Evolutionary conservation across 1,139 yeast species (phyloP).

Genomic region (Hemisphaericaspora lyxosophila): DNA sequence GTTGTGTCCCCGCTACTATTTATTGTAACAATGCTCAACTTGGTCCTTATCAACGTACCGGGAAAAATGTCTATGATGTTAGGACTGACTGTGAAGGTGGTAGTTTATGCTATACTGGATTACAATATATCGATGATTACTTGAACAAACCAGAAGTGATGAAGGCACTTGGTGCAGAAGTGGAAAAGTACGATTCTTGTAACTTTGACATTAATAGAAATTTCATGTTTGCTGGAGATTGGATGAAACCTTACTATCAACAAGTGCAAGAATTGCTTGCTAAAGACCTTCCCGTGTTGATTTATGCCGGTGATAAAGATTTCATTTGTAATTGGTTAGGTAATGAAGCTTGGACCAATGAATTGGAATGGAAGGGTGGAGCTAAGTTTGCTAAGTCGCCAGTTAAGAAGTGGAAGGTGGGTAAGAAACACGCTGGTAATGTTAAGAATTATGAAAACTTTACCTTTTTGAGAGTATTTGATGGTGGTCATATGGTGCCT

Average conservation of each 20-base stretch:
- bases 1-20: conserved; percentile 91
- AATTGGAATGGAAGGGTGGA: conserved; percentile 63
- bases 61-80: conserved; percentile 91
- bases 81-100: conserved; percentile 83
- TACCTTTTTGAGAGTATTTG: conserved; percentile 48
- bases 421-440: conserved; percentile 43
- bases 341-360: conserved; percentile 78
- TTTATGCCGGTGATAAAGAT: conserved; percentile 86
- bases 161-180: conserved; percentile 90
- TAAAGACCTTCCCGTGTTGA: conserved; percentile 63
- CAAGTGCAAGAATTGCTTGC: conserved; percentile 59
- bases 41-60: conserved; percentile 87
- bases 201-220: conserved; percentile 80
- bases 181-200: conserved; percentile 79
- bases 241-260: conserved; percentile 86
- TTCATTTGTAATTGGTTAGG: conserved; percentile 88
- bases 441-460: conserved; percentile 47
- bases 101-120: conserved; percentile 62
- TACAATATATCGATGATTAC: conserved; percentile 33
- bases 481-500: conserved; percentile 55
- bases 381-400: conserved; percentile 49
- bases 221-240: conserved; percentile 84
- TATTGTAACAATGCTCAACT: conserved; percentile 87
- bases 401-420: conserved; percentile 40
- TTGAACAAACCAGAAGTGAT: conserved; percentile 45